A percentile compares a stretch with the other conserved stretches of the same genome.
phyloP scores from a whole-genome alignment of 345 rosid species.

The Luvunga scandens region DNA sequence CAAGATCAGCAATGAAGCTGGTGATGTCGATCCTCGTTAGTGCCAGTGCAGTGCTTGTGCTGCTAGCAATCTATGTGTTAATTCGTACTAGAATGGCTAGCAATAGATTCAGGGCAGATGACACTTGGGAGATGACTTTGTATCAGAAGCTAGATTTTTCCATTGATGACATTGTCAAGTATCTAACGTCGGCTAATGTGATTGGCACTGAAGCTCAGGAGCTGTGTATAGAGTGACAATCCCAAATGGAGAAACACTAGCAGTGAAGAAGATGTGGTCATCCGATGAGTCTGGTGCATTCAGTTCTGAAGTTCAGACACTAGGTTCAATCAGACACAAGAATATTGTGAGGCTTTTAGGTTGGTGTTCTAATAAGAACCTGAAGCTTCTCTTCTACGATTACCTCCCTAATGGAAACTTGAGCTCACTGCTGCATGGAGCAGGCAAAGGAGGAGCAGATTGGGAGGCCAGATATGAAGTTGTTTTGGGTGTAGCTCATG shows the following conservation, averaged over 20 bases:
- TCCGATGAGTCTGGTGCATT: conserved; percentile 78
- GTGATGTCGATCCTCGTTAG: conserved; percentile 62
- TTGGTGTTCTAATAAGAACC: conserved; percentile 69
- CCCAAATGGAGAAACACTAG: conserved; percentile 69
- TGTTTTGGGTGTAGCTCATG: conserved; percentile 80
- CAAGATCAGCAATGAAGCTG: conserved; percentile 51
- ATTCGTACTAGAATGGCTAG: conserved; percentile 38
- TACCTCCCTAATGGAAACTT: conserved; percentile 94
- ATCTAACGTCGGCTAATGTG: conserved; percentile 74
- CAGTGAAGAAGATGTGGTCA: conserved; percentile 97
- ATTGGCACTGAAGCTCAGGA: conserved; percentile 96
- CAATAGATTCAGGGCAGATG: conserved; percentile 37
- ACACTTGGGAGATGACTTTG: conserved; percentile 69
- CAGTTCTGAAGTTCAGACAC: conserved; percentile 73
- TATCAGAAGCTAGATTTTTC: conserved; percentile 88
- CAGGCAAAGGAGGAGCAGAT: conserved; percentile 69
- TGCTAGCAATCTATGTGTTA: conserved; percentile 58
- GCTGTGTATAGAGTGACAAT: conserved; percentile 76
- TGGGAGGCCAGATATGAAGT: conserved; percentile 85
- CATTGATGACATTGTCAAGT: conserved; percentile 56
- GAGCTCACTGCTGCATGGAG: conserved; percentile 83
- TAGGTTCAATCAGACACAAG: conserved; percentile 81
- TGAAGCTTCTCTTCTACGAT: conserved; percentile 82
- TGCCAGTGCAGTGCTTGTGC: conserved; percentile 56
- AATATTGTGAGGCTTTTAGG: conserved; percentile 83